A percentile compares a stretch with the other conserved stretches of the same genome.
phyloP scores from a whole-genome alignment of 2,329 filamentous ascomycete species.

The Hyphodiscus sp. region DNA sequence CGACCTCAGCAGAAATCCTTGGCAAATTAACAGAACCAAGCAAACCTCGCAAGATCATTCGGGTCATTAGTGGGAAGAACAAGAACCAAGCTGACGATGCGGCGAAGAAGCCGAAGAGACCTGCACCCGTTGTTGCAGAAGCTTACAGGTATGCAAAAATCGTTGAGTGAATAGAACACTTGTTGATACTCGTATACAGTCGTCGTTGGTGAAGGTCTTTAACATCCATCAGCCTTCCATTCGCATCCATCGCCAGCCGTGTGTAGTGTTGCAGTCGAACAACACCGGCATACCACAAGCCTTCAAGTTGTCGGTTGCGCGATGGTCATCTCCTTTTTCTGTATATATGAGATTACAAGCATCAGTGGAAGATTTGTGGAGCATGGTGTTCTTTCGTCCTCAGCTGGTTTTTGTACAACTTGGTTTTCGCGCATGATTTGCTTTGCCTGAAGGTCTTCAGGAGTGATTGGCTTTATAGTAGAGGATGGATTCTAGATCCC shows the following conservation, averaged over 20 bases:
- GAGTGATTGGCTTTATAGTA: not conserved
- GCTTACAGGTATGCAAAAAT: slow-evolving; percentile 31
- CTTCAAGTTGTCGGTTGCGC: slow-evolving; percentile 25
- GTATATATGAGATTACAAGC: slow-evolving; percentile 7
- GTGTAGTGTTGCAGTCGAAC: slow-evolving; percentile 22
- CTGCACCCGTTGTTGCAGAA: slow-evolving; percentile 33
- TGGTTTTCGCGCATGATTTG: slow-evolving; percentile 6
- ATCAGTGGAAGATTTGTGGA: slow-evolving; percentile 6
- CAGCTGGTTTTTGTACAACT: slow-evolving; percentile 10
- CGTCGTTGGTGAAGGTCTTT: slow-evolving; percentile 35
- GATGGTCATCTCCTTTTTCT: slow-evolving; percentile 12
- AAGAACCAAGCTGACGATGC: slow-evolving; percentile 29
- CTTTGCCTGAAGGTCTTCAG: slow-evolving; percentile 1
- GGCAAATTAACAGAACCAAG: slow-evolving; percentile 19
- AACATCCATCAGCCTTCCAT: not conserved
- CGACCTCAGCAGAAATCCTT: slow-evolving; percentile 25
- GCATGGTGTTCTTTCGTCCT: slow-evolving; percentile 9
- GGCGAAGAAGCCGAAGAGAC: slow-evolving; percentile 30
- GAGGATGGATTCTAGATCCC: not conserved
- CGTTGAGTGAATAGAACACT: slow-evolving; percentile 11
- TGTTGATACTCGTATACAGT: slow-evolving; percentile 18
- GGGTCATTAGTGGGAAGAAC: slow-evolving; percentile 14
- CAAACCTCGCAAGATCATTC: slow-evolving; percentile 11
- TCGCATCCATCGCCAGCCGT: slow-evolving; percentile 4
- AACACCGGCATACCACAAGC: slow-evolving; percentile 12